Percentiles rank a stretch among this genome's conserved stretches.
These are phyloP conservation scores for Setaria viridis DNA, from an alignment of 202 grass and related monocot species.

Conservation along the genomic window DNA sequence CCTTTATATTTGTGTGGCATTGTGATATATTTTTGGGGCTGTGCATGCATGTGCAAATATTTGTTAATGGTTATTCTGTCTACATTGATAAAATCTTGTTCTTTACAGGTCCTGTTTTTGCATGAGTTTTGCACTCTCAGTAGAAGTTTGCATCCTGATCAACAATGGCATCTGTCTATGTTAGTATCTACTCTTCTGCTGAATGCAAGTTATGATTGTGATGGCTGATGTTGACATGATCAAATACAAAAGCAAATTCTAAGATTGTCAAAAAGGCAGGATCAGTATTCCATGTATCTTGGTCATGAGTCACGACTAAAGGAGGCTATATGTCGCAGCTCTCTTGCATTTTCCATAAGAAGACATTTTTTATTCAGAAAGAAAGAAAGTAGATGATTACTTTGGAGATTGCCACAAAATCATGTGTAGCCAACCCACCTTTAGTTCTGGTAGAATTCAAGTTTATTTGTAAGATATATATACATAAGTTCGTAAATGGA, in stretches of 20 bases:
- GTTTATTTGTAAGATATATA: not conserved
- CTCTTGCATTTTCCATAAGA: constrained; percentile 2
- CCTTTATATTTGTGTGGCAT: no score
- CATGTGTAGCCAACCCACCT: not conserved
- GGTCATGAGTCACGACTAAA: not conserved
- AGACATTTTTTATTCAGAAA: not conserved
- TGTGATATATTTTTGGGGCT: no score
- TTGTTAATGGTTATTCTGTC: no score
- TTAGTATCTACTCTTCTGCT: constrained; percentile 44
- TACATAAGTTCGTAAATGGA: not conserved
- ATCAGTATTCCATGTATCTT: constrained; percentile 19
- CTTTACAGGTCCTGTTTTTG: constrained; percentile 78
- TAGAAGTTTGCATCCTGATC: constrained; percentile 63
- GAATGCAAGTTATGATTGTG: constrained; percentile 17
- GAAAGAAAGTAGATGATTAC: not conserved
- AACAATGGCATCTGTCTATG: constrained; percentile 68
- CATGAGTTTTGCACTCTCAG: constrained; percentile 75
- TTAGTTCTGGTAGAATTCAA: not conserved
- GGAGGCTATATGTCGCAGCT: not conserved
- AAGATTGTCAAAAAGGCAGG: not conserved
- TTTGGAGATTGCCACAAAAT: not conserved
- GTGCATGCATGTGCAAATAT: no score
- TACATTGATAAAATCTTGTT: constrained; percentile 36
- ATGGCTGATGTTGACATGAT: not conserved
- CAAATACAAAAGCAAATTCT: not conserved